Percentiles rank a stretch among this genome's conserved stretches.
Conservation (phyloP, 768 basidiomycete genomes). For the Mycena capillaripes region DNA sequence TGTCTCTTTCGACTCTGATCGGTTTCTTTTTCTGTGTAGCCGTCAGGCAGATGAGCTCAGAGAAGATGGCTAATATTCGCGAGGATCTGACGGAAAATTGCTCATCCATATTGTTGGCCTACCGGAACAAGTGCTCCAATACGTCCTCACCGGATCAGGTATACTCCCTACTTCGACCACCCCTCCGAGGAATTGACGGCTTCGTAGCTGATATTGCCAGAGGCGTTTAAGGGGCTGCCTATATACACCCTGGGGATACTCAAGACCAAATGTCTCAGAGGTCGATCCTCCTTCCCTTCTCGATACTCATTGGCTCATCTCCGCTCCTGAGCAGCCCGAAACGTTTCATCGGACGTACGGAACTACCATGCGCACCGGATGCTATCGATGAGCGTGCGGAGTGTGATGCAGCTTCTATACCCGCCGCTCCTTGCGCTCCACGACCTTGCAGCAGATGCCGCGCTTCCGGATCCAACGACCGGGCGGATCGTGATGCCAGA, state of each 20-base stretch:
- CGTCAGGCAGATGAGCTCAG: constrained; percentile 70
- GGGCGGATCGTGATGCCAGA: constrained; percentile 78
- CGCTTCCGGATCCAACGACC: constrained; percentile 72
- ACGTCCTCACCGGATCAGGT: constrained; percentile 86
- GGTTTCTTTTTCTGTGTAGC: constrained; percentile 62
- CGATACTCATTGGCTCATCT: constrained; percentile 2
- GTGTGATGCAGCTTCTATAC: constrained; percentile 85
- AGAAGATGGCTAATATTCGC: constrained; percentile 80
- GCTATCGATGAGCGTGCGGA: constrained; percentile 76
- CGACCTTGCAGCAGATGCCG: constrained; percentile 79
- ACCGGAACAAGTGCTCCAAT: constrained; percentile 90
- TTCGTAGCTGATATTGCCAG: constrained; percentile 90
- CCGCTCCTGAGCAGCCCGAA: constrained; percentile 67
- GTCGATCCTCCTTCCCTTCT: constrained; percentile 53
- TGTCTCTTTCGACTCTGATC: background rate
- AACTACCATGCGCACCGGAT: constrained; percentile 87
- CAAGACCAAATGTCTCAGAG: constrained; percentile 96
- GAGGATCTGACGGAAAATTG: constrained; percentile 90
- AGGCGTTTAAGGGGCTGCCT: constrained; percentile 90
- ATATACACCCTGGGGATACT: constrained; percentile 84
- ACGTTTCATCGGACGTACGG: constrained; percentile 94
- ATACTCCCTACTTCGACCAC: background rate
- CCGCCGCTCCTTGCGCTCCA: constrained; percentile 92
- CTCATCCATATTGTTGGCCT: constrained; percentile 85
- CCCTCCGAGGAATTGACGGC: constrained; percentile 28